Percentiles rank a stretch among this genome's conserved stretches.
These are phyloP conservation scores for Apophysomyces elegans DNA, from an alignment of 371 early-diverging fungal species.

Conservation along the genomic window DNA sequence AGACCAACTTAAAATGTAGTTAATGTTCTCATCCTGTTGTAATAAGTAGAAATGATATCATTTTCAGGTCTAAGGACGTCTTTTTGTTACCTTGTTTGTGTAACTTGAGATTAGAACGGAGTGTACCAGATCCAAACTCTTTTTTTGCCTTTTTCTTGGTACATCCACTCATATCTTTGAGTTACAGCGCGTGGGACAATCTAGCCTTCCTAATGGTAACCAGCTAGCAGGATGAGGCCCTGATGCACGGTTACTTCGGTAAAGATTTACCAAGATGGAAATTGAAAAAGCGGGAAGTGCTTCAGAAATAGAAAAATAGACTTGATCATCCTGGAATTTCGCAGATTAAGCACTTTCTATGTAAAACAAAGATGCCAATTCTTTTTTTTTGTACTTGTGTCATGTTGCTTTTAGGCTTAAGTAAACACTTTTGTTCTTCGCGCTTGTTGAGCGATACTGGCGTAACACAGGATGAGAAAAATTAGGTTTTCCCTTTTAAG, in stretches of 20 bases:
- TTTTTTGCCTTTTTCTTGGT: neutral
- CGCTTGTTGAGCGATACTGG: too few species aligned
- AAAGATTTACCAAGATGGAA: too few species aligned
- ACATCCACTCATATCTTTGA: neutral
- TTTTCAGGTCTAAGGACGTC: neutral
- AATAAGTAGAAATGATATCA: neutral
- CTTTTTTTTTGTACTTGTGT: too few species aligned
- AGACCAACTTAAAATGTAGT: too few species aligned
- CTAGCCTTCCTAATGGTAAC: neutral
- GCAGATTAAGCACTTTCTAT: neutral
- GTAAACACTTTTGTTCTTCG: too few species aligned
- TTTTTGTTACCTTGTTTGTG: neutral
- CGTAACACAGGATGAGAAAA: too few species aligned
- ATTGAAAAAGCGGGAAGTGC: too few species aligned
- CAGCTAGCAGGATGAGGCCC: neutral
- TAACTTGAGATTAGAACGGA: conserved; percentile 1
- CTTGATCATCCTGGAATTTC: too few species aligned
- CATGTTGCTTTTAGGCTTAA: too few species aligned
- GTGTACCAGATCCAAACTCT: neutral
- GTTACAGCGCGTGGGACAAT: conserved; percentile 4
- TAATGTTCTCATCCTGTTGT: neutral
- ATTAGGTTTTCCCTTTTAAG: too few species aligned
- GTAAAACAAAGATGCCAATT: neutral
- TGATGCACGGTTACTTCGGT: neutral
- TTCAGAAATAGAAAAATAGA: too few species aligned